These are phyloP conservation scores for Fulvia fulva DNA, from an alignment of 2,329 filamentous ascomycete species.

Conservation along the genomic window DNA sequence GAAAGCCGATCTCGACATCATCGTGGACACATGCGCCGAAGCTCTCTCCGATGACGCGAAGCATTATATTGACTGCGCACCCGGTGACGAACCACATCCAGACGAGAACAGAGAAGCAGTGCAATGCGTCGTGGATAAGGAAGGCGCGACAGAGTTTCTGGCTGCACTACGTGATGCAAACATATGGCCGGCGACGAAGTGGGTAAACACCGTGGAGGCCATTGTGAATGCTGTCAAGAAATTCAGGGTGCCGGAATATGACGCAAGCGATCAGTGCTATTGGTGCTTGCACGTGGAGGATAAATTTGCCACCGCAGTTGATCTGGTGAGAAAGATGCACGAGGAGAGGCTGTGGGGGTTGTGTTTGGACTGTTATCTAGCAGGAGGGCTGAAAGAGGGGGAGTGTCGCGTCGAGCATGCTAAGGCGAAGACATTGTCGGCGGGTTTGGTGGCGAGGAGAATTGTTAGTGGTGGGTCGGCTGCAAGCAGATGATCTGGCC, in stretches of 20 bases:
- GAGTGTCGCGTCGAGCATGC: constrained; percentile 28
- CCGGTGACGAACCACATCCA: constrained; percentile 22
- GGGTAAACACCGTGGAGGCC: constrained; percentile 15
- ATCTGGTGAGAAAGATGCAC: constrained; percentile 22
- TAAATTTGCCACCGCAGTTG: constrained; percentile 19
- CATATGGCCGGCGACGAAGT: constrained; percentile 27
- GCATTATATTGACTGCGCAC: constrained; percentile 29
- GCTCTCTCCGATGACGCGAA: constrained; percentile 21
- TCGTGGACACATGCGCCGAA: constrained; percentile 24
- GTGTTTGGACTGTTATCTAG: constrained; percentile 31
- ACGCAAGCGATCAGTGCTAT: constrained; percentile 28
- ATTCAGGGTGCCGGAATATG: constrained; percentile 27
- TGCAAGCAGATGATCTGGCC: not conserved
- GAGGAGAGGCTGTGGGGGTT: constrained; percentile 29
- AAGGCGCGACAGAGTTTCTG: constrained; percentile 22
- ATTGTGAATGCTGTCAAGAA: constrained; percentile 11
- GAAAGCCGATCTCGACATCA: constrained; percentile 23
- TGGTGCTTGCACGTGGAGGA: constrained; percentile 26
- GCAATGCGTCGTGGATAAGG: constrained; percentile 25
- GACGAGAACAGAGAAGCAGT: constrained; percentile 8
- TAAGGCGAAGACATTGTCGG: constrained; percentile 12
- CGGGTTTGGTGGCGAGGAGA: not conserved
- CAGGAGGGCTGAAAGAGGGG: constrained; percentile 17
- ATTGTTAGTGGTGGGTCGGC: not conserved
- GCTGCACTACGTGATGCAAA: constrained; percentile 25